Evolutionary conservation across 169 alveolate genomes (phyloP).

Genomic region (Eimeria praecox): DNA sequence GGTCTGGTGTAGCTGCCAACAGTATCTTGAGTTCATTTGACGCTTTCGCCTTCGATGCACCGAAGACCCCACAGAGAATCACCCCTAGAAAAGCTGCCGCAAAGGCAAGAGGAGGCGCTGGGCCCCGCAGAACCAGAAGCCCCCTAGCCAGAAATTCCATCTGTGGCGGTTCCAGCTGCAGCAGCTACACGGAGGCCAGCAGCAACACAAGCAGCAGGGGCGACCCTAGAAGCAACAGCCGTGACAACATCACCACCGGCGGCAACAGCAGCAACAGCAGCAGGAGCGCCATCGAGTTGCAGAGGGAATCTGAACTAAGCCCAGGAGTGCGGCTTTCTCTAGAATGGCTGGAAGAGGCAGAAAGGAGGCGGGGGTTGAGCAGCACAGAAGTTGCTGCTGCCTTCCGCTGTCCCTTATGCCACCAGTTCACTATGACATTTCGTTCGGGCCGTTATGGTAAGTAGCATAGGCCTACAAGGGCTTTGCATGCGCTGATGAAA

Average conservation of each 20-base stretch:
- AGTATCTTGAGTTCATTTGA: background rate
- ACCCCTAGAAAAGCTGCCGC: background rate
- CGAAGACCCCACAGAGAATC: background rate
- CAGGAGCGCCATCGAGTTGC: background rate
- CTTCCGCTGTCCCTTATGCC: conserved; percentile 71
- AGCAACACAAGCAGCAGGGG: background rate
- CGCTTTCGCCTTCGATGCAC: conserved; percentile 17
- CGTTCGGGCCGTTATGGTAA: conserved; percentile 73
- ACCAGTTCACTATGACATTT: conserved; percentile 58
- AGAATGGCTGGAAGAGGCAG: conserved; percentile 61
- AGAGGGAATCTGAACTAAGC: conserved; percentile 22
- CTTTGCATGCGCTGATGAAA: background rate
- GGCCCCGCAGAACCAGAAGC: background rate
- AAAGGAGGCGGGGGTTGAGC: conserved; percentile 46
- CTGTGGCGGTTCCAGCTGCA: conserved; percentile 35
- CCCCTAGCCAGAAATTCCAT: background rate
- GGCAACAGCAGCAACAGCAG: background rate
- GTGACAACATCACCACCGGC: background rate
- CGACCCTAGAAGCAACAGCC: background rate
- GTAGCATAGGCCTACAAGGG: background rate
- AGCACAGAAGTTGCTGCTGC: conserved; percentile 76
- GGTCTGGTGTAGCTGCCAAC: background rate
- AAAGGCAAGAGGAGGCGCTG: background rate
- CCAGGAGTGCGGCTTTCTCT: conserved; percentile 30
- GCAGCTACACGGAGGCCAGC: background rate